Conservation (phyloP, 192 early-diverging fungal genomes). For the Coemansia sp. region DNA sequence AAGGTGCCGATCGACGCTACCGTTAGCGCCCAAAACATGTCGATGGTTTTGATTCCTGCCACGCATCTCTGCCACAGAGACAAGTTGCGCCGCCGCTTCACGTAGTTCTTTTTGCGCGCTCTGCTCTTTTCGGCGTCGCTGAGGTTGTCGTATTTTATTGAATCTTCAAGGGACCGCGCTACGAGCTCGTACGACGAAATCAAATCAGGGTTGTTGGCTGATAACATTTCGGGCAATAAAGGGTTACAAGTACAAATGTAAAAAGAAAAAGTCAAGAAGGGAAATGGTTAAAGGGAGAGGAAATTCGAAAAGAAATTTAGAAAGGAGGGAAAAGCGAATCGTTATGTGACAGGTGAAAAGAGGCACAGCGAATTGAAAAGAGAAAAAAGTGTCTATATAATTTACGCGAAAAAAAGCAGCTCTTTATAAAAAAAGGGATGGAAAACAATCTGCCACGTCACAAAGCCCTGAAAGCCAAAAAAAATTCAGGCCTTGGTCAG, state of each 20-base stretch:
- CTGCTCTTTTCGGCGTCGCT: slow-evolving; percentile 54
- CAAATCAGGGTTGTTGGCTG: slow-evolving; percentile 23
- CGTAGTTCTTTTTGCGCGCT: slow-evolving; percentile 24
- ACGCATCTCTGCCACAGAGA: slow-evolving; percentile 17
- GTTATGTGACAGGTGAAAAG: too few species aligned
- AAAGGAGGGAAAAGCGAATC: not conserved
- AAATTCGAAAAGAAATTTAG: not conserved
- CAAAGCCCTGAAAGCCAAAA: slow-evolving; percentile 9
- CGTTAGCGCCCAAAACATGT: slow-evolving; percentile 52
- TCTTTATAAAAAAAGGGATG: not conserved
- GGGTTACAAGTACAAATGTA: not conserved
- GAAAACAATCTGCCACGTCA: not conserved
- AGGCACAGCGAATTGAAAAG: too few species aligned
- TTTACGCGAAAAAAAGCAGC: not conserved
- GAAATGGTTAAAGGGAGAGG: slow-evolving; percentile 3
- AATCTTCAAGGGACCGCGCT: slow-evolving; percentile 40
- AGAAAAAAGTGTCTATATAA: not conserved
- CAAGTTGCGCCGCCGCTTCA: slow-evolving; percentile 7
- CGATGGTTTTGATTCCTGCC: slow-evolving; percentile 23
- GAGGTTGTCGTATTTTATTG: slow-evolving; percentile 53
- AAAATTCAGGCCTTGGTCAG: slow-evolving; percentile 50
- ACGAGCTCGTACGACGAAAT: slow-evolving; percentile 54
- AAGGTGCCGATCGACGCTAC: slow-evolving; percentile 30
- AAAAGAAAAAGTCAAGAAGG: not conserved
- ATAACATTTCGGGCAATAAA: slow-evolving; percentile 10